phyloP scores from a whole-genome alignment of 2,329 filamentous ascomycete species.

The Ophiocordyceps australis region DNA sequence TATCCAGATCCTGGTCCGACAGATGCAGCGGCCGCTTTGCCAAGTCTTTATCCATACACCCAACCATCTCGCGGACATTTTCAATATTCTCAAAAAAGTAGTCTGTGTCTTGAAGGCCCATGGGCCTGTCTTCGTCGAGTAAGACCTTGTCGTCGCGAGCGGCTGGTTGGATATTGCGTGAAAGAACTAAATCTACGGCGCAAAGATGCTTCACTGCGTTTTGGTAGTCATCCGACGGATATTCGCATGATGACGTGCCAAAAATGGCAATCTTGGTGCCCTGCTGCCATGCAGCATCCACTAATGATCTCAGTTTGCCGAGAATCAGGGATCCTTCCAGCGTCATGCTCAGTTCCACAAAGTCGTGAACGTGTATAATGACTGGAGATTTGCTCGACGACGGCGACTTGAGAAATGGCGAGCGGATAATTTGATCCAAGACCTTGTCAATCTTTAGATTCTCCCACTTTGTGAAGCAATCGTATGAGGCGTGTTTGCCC shows the following conservation, averaged over 20 bases:
- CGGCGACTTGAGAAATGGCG: slow-evolving; percentile 19
- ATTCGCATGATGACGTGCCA: slow-evolving; percentile 50
- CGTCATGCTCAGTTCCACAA: slow-evolving; percentile 57
- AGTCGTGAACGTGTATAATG: slow-evolving; percentile 66
- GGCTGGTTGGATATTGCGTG: slow-evolving; percentile 13
- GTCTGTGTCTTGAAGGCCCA: slow-evolving; percentile 16
- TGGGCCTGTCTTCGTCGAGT: too few species aligned
- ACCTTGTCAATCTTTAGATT: slow-evolving; percentile 40
- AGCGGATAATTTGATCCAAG: slow-evolving; percentile 35
- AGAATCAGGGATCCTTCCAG: slow-evolving; percentile 53
- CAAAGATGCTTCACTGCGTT: slow-evolving; percentile 19
- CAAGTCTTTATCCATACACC: slow-evolving; percentile 12
- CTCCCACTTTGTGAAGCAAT: slow-evolving; percentile 32
- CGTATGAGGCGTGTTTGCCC: slow-evolving; percentile 17
- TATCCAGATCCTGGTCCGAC: slow-evolving; percentile 8
- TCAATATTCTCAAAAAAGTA: slow-evolving; percentile 24
- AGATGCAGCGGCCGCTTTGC: slow-evolving; percentile 3
- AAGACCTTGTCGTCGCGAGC: too few species aligned
- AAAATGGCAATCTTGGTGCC: slow-evolving; percentile 61
- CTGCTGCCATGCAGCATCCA: slow-evolving; percentile 52
- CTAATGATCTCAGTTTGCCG: slow-evolving; percentile 46
- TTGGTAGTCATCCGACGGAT: slow-evolving; percentile 24
- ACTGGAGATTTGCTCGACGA: slow-evolving; percentile 24
- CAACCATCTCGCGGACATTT: slow-evolving; percentile 28
- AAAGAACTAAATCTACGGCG: slow-evolving; percentile 20